Evolutionary conservation across 148 eudicot genomes (phyloP).

Genomic region (Arbutus unedo): DNA sequence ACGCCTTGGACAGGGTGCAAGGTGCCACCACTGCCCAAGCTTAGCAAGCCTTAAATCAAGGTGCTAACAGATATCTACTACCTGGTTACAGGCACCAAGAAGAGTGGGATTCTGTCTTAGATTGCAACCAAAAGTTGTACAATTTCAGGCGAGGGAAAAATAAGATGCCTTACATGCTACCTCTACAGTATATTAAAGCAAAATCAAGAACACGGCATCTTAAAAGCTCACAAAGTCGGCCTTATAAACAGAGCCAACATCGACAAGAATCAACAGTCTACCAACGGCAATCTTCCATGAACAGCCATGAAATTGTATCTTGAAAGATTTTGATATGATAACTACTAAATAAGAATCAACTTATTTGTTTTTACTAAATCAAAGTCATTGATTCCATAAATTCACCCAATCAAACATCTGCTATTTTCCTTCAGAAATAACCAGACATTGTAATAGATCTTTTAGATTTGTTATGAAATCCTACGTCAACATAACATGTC

Average conservation of each 20-base stretch:
- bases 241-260: neutral
- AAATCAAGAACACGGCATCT: neutral
- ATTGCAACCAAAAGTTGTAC: neutral
- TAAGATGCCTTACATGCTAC: slow-evolving; percentile 3
- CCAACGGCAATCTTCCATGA: neutral
- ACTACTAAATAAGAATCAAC: neutral
- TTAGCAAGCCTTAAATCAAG: no score
- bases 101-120: neutral
- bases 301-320: neutral
- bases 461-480: neutral
- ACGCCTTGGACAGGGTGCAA: no score
- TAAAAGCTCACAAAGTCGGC: neutral
- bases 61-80: no score
- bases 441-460: neutral
- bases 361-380: neutral
- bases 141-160: neutral
- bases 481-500: neutral
- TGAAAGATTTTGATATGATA: neutral
- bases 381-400: neutral
- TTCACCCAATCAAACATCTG: no score
- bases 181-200: neutral
- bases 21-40: no score
- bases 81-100: neutral
- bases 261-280: neutral
- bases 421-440: neutral